phyloP scores from a whole-genome alignment of 306 rosid species.

The Begonia masoniana region DNA sequence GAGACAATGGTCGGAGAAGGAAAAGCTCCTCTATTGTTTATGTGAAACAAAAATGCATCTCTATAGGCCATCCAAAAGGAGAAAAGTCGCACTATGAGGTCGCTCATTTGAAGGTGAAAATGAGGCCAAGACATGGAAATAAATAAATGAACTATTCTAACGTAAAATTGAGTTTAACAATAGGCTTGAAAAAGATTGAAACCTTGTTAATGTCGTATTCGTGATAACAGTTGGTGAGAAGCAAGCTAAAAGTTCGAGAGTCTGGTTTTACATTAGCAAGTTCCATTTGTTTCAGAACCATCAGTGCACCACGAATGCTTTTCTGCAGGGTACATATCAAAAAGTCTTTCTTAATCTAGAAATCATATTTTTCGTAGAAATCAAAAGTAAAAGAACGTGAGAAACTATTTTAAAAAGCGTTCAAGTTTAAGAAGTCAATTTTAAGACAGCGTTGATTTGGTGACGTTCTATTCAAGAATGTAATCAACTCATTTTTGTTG shows the following conservation, averaged over 20 bases:
- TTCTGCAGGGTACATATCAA: slow-evolving; percentile 35
- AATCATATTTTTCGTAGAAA: neutral
- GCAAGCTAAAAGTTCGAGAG: slow-evolving; percentile 49
- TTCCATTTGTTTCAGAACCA: slow-evolving; percentile 52
- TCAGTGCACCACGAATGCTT: slow-evolving; percentile 32
- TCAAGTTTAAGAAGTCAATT: too few species aligned
- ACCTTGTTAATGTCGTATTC: slow-evolving; percentile 62
- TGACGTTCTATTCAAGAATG: too few species aligned
- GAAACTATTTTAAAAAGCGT: too few species aligned
- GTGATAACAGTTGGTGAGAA: slow-evolving; percentile 43
- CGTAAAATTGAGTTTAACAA: too few species aligned
- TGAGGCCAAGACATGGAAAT: slow-evolving; percentile 1
- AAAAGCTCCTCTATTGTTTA: too few species aligned
- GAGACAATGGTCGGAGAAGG: too few species aligned
- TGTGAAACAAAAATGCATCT: too few species aligned
- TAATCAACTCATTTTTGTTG: too few species aligned
- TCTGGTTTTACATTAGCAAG: slow-evolving; percentile 50
- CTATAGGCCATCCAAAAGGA: too few species aligned
- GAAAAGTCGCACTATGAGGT: too few species aligned
- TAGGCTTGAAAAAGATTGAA: neutral
- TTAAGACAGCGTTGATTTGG: too few species aligned
- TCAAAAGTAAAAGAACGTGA: neutral
- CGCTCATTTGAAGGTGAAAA: too few species aligned
- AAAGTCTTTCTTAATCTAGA: neutral
- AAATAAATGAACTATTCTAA: slow-evolving; percentile 4